These are phyloP conservation scores for Herpetospermum pedunculosum DNA, from an alignment of 306 rosid genomes.

Conservation along the genomic window DNA sequence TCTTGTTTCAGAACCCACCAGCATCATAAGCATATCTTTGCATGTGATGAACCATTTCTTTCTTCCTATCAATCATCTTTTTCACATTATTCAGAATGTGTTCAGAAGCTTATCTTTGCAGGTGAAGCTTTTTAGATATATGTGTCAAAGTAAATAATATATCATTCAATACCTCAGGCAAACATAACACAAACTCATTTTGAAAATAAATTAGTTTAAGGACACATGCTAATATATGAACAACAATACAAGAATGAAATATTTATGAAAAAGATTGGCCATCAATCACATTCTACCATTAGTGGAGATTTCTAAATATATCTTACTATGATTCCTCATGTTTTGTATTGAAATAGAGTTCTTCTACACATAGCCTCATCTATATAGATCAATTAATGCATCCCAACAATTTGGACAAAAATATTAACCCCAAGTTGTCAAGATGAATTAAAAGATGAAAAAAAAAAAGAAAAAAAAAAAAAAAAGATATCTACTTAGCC, in stretches of 20 bases:
- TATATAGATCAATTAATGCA: slow-evolving; percentile 1
- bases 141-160: not conserved
- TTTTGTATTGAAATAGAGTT: not conserved
- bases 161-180: not conserved
- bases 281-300: slow-evolving; percentile 4
- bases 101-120: not conserved
- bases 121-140: not conserved
- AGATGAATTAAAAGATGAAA: not conserved
- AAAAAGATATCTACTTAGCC: not conserved
- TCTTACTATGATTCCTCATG: not conserved
- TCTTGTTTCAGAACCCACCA: not conserved
- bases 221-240: not conserved
- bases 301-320: not conserved
- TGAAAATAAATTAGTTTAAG: not conserved
- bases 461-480: not conserved
- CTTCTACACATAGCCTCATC: slow-evolving; percentile 8
- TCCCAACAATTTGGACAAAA: slow-evolving; percentile 1
- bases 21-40: not conserved
- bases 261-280: not conserved
- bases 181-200: not conserved
- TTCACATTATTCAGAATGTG: not conserved
- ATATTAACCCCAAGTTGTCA: not conserved
- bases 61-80: not conserved
- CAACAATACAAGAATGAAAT: not conserved
- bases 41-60: not conserved